Percentiles rank a stretch among this genome's conserved stretches.
Conservation (phyloP, 179 eudicot species). For the Carnegiea gigantea region DNA sequence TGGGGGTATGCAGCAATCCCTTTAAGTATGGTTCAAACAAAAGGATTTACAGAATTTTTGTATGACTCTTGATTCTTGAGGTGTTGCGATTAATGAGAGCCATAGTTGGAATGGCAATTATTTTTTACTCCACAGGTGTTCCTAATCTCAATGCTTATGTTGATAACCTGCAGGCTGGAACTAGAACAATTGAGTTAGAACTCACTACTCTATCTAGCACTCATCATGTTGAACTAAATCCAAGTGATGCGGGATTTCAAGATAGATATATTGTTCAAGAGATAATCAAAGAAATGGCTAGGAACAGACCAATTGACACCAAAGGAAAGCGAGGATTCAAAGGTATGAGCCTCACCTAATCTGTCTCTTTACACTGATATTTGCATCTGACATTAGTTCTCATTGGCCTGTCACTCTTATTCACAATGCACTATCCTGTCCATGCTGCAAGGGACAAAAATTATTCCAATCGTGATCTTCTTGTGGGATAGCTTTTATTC, state of each 20-base stretch:
- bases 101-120: background rate
- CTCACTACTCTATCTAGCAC: constrained; percentile 84
- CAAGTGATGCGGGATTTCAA: constrained; percentile 96
- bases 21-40: background rate
- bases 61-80: background rate
- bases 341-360: constrained; percentile 39
- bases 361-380: background rate
- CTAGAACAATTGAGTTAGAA: constrained; percentile 80
- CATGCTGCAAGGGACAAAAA: background rate
- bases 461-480: background rate
- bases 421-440: background rate
- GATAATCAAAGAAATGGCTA: constrained; percentile 94
- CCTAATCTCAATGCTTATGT: constrained; percentile 1
- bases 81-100: background rate
- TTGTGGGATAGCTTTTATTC: background rate
- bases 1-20: too few species aligned
- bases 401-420: background rate
- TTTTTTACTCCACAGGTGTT: background rate
- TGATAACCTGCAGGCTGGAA: constrained; percentile 68
- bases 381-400: background rate
- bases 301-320: constrained; percentile 84
- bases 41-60: background rate
- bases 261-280: constrained; percentile 96
- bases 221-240: constrained; percentile 87
- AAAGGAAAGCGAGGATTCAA: constrained; percentile 90